These are phyloP conservation scores for Citrullus colocynthis DNA, from an alignment of 306 rosid species.

Conservation along the genomic window DNA sequence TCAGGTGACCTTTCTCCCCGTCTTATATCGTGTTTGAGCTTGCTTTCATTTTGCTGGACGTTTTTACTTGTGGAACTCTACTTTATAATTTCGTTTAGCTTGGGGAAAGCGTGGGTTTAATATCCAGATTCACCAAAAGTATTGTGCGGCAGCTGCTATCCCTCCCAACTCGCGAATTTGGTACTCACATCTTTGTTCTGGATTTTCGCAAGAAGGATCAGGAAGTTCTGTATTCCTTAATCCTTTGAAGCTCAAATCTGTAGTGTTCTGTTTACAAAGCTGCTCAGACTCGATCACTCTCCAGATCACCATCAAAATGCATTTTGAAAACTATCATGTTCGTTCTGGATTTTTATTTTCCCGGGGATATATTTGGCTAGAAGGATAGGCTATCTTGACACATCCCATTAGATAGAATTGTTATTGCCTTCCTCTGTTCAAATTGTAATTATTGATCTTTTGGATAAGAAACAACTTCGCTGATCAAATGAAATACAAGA, in stretches of 20 bases:
- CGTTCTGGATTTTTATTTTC: neutral
- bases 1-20: slow-evolving; percentile 39
- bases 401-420: neutral
- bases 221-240: neutral
- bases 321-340: neutral
- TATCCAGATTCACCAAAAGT: neutral
- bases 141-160: neutral
- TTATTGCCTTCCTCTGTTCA: neutral
- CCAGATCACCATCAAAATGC: neutral
- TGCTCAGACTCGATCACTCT: neutral
- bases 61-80: neutral
- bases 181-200: neutral
- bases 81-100: neutral
- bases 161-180: neutral
- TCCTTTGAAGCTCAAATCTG: neutral
- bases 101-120: neutral
- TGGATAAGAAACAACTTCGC: neutral
- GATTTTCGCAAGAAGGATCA: neutral
- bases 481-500: neutral
- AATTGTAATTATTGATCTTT: neutral
- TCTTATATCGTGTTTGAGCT: neutral
- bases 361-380: neutral
- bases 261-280: neutral
- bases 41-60: neutral
- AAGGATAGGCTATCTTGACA: neutral